These are phyloP conservation scores for Botrytis fabae DNA, from an alignment of 2,329 filamentous ascomycete species.

Conservation along the genomic window DNA sequence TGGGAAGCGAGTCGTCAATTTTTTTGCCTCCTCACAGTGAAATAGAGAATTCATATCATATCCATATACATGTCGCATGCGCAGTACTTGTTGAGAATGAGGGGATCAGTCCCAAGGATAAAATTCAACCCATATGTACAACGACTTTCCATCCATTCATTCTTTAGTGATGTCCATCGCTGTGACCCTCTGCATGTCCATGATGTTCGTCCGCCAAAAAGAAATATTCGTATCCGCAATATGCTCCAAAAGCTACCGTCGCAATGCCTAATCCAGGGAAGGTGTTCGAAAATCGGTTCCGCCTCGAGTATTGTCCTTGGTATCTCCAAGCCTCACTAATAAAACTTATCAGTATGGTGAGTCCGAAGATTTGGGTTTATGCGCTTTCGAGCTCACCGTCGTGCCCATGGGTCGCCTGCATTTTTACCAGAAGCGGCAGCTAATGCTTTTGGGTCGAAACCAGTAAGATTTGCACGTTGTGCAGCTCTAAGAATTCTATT, in stretches of 20 bases:
- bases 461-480: constrained; percentile 72
- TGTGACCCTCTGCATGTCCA: constrained; percentile 50
- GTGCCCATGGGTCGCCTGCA: constrained; percentile 66
- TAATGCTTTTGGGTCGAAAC: constrained; percentile 85
- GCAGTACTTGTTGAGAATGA: constrained; percentile 4
- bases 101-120: not conserved
- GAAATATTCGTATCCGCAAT: constrained; percentile 86
- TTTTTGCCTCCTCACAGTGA: not conserved
- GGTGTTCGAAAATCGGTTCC: constrained; percentile 81
- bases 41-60: not conserved
- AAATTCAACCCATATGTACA: constrained; percentile 45
- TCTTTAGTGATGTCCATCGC: constrained; percentile 58
- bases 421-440: constrained; percentile 66
- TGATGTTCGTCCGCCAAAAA: constrained; percentile 76
- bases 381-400: constrained; percentile 51
- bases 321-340: constrained; percentile 94
- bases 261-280: constrained; percentile 94
- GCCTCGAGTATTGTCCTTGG: constrained; percentile 81
- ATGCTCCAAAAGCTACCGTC: constrained; percentile 83
- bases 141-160: constrained; percentile 23
- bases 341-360: constrained; percentile 50
- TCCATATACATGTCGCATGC: not conserved
- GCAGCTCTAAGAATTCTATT: constrained; percentile 40
- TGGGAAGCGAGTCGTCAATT: not conserved
- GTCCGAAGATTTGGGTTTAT: constrained; percentile 1